phyloP scores from a whole-genome alignment of 2,329 filamentous ascomycete species.

The Emericellopsis atlantica region DNA sequence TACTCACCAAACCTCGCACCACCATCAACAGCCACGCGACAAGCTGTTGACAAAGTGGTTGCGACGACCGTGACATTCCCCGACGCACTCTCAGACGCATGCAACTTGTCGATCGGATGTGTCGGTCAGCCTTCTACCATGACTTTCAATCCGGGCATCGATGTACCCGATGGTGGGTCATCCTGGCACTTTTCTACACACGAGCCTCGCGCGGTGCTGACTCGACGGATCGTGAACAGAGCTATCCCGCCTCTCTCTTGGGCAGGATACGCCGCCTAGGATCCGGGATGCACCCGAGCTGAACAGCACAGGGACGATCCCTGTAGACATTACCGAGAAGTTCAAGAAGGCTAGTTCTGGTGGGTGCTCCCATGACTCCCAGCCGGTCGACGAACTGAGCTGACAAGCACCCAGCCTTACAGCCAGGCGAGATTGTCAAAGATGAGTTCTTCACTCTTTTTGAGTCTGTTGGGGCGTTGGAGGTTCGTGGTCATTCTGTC shows the following conservation, averaged over 20 bases:
- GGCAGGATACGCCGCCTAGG: conserved; percentile 15
- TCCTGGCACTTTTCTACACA: background rate
- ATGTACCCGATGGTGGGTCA: conserved; percentile 20
- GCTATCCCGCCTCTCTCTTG: conserved; percentile 26
- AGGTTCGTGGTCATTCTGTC: conserved; percentile 31
- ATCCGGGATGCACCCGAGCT: conserved; percentile 25
- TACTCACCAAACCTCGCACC: no score
- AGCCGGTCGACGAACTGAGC: conserved; percentile 5
- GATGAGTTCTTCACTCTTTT: conserved; percentile 92
- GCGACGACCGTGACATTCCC: background rate
- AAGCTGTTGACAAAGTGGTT: no score
- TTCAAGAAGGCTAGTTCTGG: conserved; percentile 41
- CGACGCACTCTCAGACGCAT: background rate
- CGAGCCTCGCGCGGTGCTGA: background rate
- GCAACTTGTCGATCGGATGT: background rate
- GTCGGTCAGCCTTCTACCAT: conserved; percentile 9
- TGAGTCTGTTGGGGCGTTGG: conserved; percentile 79
- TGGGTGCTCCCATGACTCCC: conserved; percentile 18
- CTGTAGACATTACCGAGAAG: conserved; percentile 44
- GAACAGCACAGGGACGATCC: conserved; percentile 35
- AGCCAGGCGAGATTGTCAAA: conserved; percentile 76
- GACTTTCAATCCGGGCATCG: conserved; percentile 19
- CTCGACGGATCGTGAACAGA: conserved; percentile 13
- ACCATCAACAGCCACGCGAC: no score
- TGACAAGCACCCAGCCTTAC: conserved; percentile 43